Conservation (phyloP, 108 stramenopile genomes). For the Nitzschia sp. region DNA sequence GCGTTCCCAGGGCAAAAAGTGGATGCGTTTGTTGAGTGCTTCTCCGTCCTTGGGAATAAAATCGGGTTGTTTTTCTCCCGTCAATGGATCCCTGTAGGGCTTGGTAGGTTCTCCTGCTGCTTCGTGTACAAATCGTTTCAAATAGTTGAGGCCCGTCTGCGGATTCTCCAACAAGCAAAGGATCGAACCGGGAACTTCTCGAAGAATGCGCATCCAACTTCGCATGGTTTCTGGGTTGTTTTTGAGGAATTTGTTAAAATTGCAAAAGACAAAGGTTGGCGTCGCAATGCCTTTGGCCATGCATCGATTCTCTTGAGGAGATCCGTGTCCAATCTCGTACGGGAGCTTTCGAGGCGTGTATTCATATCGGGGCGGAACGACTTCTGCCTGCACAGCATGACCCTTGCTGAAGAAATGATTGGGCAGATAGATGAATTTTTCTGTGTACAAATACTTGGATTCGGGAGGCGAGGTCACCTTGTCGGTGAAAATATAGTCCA, state of each 20-base stretch:
- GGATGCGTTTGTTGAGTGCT: slow-evolving; percentile 61
- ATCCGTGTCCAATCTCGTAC: slow-evolving; percentile 67
- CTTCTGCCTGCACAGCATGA: slow-evolving; percentile 76
- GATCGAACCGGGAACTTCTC: slow-evolving; percentile 78
- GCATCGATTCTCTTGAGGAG: slow-evolving; percentile 81
- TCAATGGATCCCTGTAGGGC: slow-evolving; percentile 15
- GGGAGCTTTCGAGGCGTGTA: slow-evolving; percentile 51
- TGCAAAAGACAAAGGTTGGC: slow-evolving; percentile 78
- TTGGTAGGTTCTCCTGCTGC: slow-evolving; percentile 40
- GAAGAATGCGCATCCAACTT: slow-evolving; percentile 79
- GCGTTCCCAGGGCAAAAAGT: slow-evolving; percentile 79
- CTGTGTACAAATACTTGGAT: slow-evolving; percentile 64
- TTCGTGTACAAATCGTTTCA: slow-evolving; percentile 70
- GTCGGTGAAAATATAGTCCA: slow-evolving; percentile 85
- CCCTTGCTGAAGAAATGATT: slow-evolving; percentile 89
- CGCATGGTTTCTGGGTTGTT: slow-evolving; percentile 81
- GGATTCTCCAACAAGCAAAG: slow-evolving; percentile 85
- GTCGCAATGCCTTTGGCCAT: slow-evolving; percentile 32
- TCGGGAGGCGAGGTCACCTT: slow-evolving; percentile 56
- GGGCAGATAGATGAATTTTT: slow-evolving; percentile 82
- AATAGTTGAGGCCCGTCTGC: slow-evolving; percentile 52
- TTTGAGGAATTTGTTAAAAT: slow-evolving; percentile 87
- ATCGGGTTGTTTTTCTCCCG: slow-evolving; percentile 21
- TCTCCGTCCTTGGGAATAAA: slow-evolving; percentile 57
- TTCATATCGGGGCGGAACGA: slow-evolving; percentile 56